These are phyloP conservation scores for Phialocephala subalpina DNA, from an alignment of 2,329 filamentous ascomycete genomes.

Conservation along the genomic window DNA sequence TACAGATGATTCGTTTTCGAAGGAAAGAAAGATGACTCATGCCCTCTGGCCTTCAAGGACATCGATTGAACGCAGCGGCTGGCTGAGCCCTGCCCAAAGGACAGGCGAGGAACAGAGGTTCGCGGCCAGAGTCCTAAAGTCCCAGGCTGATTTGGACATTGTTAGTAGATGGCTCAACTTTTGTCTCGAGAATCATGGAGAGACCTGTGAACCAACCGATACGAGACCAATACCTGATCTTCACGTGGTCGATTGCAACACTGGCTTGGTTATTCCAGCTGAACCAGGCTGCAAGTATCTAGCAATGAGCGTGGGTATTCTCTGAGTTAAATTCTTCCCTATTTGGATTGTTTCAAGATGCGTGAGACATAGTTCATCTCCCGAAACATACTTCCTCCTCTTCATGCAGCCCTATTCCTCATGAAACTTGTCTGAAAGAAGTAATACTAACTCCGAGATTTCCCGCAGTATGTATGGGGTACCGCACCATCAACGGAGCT, in stretches of 20 bases:
- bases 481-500: background rate
- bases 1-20: slow-evolving; percentile 10
- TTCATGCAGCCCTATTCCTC: too few species aligned
- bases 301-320: slow-evolving; percentile 22
- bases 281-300: slow-evolving; percentile 17
- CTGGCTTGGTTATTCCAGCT: slow-evolving; percentile 13
- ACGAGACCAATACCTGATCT: slow-evolving; percentile 6
- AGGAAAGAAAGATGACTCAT: slow-evolving; percentile 16
- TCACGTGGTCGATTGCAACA: slow-evolving; percentile 20
- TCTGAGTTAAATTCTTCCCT: too few species aligned
- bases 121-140: background rate
- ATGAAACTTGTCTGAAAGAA: too few species aligned
- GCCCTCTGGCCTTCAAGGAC: slow-evolving; percentile 16
- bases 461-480: slow-evolving; percentile 30
- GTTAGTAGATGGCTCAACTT: slow-evolving; percentile 11
- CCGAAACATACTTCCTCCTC: too few species aligned
- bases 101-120: background rate
- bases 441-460: too few species aligned
- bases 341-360: too few species aligned
- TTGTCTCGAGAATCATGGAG: slow-evolving; percentile 15
- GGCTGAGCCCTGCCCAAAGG: slow-evolving; percentile 12
- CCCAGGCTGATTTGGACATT: slow-evolving; percentile 6
- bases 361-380: too few species aligned
- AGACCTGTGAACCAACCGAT: slow-evolving; percentile 7
- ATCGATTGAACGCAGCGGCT: slow-evolving; percentile 13